These are phyloP conservation scores for Noccaea caerulescens DNA, from an alignment of 345 rosid genomes.

Conservation along the genomic window DNA sequence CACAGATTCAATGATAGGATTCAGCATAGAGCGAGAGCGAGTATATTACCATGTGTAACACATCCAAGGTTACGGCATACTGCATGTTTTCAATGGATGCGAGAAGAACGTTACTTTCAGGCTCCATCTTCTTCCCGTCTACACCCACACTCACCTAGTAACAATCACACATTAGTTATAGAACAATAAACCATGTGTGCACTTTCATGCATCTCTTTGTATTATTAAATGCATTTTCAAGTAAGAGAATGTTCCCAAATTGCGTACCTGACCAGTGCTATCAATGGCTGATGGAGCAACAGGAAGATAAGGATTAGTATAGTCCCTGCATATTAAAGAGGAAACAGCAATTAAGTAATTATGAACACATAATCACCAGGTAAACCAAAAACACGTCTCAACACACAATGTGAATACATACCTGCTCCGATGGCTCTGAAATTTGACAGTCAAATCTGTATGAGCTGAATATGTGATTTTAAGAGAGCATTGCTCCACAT, in stretches of 20 bases:
- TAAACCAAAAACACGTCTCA: constrained; percentile 23
- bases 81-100: constrained; percentile 99
- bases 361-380: constrained; percentile 2
- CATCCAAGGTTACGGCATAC: constrained; percentile 97
- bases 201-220: constrained; percentile 12
- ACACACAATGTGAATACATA: constrained; percentile 37
- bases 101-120: constrained; percentile 97
- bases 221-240: background rate
- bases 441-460: constrained; percentile 96
- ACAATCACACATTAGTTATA: constrained; percentile 2
- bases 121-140: constrained; percentile 95
- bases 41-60: constrained; percentile 76
- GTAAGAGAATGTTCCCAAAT: background rate
- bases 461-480: constrained; percentile 98
- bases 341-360: constrained; percentile 6
- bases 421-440: constrained; percentile 99
- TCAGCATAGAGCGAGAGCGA: background rate
- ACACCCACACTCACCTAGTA: constrained; percentile 69
- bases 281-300: constrained; percentile 98
- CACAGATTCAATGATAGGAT: background rate
- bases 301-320: constrained; percentile 92
- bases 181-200: background rate
- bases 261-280: constrained; percentile 70
- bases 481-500: constrained; percentile 74
- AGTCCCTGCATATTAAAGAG: constrained; percentile 67